Evolutionary conservation across 1,139 yeast genomes (phyloP).

Genomic region (Blastobotrys buckinghamii): DNA sequence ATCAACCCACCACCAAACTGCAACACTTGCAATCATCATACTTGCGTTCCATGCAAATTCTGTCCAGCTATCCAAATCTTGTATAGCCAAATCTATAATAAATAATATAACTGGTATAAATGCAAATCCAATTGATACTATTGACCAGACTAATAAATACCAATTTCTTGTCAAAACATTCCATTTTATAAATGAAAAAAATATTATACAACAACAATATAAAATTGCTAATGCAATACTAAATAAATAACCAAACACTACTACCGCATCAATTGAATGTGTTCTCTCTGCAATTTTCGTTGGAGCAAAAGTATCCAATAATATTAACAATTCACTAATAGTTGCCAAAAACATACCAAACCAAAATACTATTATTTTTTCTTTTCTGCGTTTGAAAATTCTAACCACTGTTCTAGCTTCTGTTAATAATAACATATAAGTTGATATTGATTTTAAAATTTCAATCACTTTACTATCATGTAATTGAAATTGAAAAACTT

Average conservation of each 20-base stretch:
- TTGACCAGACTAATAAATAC: slow-evolving; percentile 6
- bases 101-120: slow-evolving; percentile 68
- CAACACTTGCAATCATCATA: slow-evolving; percentile 38
- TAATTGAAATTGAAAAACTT: slow-evolving; percentile 12
- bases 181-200: slow-evolving; percentile 39
- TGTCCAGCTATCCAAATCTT: slow-evolving; percentile 65
- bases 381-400: slow-evolving; percentile 58
- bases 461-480: slow-evolving; percentile 8
- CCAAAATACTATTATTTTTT: slow-evolving; percentile 54
- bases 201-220: slow-evolving; percentile 59
- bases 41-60: slow-evolving; percentile 66
- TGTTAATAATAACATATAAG: slow-evolving; percentile 44
- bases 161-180: slow-evolving; percentile 2
- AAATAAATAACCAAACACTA: slow-evolving; percentile 64
- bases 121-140: slow-evolving; percentile 47
- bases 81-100: slow-evolving; percentile 68
- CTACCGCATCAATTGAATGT: slow-evolving; percentile 33
- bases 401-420: slow-evolving; percentile 69
- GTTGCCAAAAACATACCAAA: slow-evolving; percentile 52
- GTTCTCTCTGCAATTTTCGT: slow-evolving; percentile 35
- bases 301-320: slow-evolving; percentile 48
- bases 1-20: slow-evolving; percentile 89
- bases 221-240: slow-evolving; percentile 67
- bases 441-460: slow-evolving; percentile 15
- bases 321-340: slow-evolving; percentile 62